Conservation (phyloP, 176 grass and related monocot species). For the Ananas comosus region DNA sequence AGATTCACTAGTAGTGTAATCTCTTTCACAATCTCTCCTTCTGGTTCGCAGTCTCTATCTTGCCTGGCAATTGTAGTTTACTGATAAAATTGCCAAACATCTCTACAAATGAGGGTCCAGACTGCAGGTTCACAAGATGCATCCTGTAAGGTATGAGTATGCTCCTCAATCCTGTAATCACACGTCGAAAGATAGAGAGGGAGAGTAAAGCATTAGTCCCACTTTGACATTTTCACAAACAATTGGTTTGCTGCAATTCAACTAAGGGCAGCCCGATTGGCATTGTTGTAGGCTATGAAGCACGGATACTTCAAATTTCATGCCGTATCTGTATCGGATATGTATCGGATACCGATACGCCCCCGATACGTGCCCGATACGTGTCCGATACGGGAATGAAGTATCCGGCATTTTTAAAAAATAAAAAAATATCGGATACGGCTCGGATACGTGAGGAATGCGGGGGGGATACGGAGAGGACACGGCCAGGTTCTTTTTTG, state of each 20-base stretch:
- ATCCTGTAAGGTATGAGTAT: slow-evolving; percentile 88
- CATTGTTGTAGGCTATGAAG: no score
- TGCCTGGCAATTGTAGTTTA: slow-evolving; percentile 47
- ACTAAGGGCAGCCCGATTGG: not conserved
- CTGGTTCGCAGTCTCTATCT: slow-evolving; percentile 26
- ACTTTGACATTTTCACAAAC: not conserved
- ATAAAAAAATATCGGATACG: no score
- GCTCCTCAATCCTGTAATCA: slow-evolving; percentile 62
- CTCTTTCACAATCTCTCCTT: slow-evolving; percentile 43
- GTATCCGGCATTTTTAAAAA: no score
- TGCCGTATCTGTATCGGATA: no score
- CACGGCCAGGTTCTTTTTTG: no score
- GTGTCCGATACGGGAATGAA: no score
- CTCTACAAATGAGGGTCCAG: slow-evolving; percentile 40
- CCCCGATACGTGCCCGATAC: no score
- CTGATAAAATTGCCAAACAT: slow-evolving; percentile 48
- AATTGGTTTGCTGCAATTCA: not conserved
- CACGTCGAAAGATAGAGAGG: not conserved
- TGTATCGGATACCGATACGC: no score
- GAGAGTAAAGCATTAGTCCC: not conserved
- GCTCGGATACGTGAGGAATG: no score
- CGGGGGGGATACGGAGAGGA: no score
- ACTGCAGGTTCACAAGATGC: slow-evolving; percentile 68
- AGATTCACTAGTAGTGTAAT: not conserved
- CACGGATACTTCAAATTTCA: no score